A percentile compares a stretch with the other conserved stretches of the same genome.
Conservation (phyloP, 1,284 basidiomycete genomes). For the Amylostereum areolatum region DNA sequence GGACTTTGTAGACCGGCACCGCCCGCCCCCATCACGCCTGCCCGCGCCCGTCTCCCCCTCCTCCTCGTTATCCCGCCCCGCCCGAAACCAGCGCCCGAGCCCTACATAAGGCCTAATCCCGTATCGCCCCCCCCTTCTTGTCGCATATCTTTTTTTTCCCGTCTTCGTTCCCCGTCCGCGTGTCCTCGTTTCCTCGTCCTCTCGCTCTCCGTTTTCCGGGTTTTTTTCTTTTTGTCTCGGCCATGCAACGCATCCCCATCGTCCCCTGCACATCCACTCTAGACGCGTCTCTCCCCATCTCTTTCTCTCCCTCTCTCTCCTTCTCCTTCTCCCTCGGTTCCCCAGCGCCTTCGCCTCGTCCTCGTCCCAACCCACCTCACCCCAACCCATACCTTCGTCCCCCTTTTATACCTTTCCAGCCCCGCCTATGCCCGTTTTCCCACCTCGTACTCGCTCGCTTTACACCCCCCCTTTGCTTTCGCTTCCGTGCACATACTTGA, state of each 20-base stretch:
- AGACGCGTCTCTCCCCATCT: neutral
- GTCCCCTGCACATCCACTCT: neutral
- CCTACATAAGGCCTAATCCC: too few relatives aligned
- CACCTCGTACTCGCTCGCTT: too few relatives aligned
- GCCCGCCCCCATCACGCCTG: neutral
- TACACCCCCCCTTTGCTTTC: too few relatives aligned
- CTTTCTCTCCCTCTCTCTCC: neutral
- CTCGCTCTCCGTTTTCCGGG: constrained; percentile 12
- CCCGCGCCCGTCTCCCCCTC: neutral
- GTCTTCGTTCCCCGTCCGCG: constrained; percentile 8
- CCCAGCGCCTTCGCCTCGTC: constrained; percentile 1
- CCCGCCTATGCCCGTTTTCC: too few relatives aligned
- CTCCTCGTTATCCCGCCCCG: too few relatives aligned
- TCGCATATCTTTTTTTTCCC: constrained; percentile 9
- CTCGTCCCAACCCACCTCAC: constrained; percentile 6
- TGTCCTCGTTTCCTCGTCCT: constrained; percentile 5
- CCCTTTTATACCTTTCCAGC: too few relatives aligned
- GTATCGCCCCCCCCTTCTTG: too few relatives aligned
- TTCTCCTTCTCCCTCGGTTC: neutral
- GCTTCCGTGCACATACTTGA: too few relatives aligned
- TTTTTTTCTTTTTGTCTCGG: constrained; percentile 10
- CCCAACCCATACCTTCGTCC: too few relatives aligned
- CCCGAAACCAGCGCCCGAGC: too few relatives aligned
- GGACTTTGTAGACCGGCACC: constrained; percentile 9
- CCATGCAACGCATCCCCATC: neutral